Conservation (phyloP, 148 eudicot species). For the Fagopyrum esculentum region DNA sequence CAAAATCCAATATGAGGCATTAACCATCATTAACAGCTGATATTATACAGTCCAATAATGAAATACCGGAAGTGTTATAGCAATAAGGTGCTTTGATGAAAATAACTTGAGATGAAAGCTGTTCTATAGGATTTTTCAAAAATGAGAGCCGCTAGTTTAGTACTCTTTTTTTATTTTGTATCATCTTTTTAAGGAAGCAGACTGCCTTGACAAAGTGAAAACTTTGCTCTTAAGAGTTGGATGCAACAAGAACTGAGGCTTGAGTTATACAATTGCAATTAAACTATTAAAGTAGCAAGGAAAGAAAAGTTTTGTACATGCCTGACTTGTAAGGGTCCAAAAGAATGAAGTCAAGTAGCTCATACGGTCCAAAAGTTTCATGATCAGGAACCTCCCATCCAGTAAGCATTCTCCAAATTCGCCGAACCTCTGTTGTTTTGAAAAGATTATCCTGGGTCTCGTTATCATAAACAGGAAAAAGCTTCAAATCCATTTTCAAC, state of each 20-base stretch:
- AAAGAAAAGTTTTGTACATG: constrained; percentile 20
- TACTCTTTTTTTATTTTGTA: too few species aligned
- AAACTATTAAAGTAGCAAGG: not conserved
- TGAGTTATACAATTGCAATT: not conserved
- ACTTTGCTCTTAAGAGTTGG: not conserved
- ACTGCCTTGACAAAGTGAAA: too few species aligned
- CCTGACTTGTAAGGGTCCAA: constrained; percentile 67
- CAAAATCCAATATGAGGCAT: too few species aligned
- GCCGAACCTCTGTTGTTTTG: constrained; percentile 49
- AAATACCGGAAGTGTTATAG: too few species aligned
- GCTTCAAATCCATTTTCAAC: constrained; percentile 67
- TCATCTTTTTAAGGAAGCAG: too few species aligned
- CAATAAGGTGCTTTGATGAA: too few species aligned
- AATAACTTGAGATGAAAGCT: too few species aligned
- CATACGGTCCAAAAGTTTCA: constrained; percentile 87
- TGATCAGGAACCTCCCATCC: constrained; percentile 52
- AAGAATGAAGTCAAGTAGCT: constrained; percentile 85
- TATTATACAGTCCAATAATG: too few species aligned
- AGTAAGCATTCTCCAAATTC: constrained; percentile 41
- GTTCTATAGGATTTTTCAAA: too few species aligned
- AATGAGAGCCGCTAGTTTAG: too few species aligned
- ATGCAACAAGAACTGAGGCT: not conserved
- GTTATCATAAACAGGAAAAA: constrained; percentile 39
- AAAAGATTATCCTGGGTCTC: constrained; percentile 26
- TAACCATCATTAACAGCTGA: too few species aligned